Evolutionary conservation across 768 basidiomycete species (phyloP).

Genomic region (Pilatotrama ljubarskyi): DNA sequence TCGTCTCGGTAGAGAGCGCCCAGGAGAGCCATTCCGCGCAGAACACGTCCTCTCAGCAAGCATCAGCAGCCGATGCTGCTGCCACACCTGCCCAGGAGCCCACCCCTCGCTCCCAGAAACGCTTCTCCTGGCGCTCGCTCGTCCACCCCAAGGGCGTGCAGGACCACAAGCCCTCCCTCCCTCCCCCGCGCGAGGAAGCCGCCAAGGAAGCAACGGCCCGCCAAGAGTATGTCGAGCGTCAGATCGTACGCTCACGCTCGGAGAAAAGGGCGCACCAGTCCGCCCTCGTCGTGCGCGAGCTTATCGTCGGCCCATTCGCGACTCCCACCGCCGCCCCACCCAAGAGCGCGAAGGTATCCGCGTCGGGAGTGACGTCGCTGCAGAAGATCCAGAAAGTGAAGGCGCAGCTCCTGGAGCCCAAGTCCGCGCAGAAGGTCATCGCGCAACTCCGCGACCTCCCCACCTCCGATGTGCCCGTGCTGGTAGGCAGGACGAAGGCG

Average conservation of each 20-base stretch:
- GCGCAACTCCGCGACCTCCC: constrained; percentile 67
- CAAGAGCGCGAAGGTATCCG: constrained; percentile 37
- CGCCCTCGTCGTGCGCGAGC: constrained; percentile 60
- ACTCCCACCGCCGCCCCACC: constrained; percentile 30
- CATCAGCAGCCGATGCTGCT: not conserved
- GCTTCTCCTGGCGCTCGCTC: constrained; percentile 18
- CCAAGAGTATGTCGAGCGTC: constrained; percentile 15
- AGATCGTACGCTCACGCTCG: constrained; percentile 34
- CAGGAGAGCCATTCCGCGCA: not conserved
- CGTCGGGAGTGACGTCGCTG: constrained; percentile 34
- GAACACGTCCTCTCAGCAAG: not conserved
- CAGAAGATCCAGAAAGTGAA: constrained; percentile 66
- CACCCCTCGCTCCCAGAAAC: constrained; percentile 4
- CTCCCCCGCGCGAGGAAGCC: constrained; percentile 9
- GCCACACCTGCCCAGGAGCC: not conserved
- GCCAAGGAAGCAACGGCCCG: constrained; percentile 7
- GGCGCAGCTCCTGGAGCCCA: constrained; percentile 62
- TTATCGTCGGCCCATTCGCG: constrained; percentile 60
- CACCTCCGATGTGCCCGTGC: constrained; percentile 38
- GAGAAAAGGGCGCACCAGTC: constrained; percentile 65
- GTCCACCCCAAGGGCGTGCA: constrained; percentile 14
- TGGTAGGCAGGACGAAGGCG: constrained; percentile 21
- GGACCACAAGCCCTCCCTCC: constrained; percentile 11
- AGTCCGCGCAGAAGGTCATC: constrained; percentile 70
- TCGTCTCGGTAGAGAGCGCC: not conserved